phyloP scores from a whole-genome alignment of 1,284 basidiomycete genomes.

The Anthracocystis walkeri region DNA sequence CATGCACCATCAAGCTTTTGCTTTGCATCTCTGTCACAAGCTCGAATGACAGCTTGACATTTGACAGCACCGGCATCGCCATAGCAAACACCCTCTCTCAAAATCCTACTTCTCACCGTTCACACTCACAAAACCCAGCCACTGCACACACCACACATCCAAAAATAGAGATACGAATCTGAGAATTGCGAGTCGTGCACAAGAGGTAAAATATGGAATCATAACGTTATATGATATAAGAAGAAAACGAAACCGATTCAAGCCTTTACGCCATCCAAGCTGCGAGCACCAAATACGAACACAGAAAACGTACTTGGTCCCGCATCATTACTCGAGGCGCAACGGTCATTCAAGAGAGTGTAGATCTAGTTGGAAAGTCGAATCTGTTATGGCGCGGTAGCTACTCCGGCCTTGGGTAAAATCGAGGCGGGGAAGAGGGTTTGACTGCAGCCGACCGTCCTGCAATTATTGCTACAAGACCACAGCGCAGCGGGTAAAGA shows the following conservation, averaged over 20 bases:
- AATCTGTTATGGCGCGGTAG: slow-evolving; percentile 16
- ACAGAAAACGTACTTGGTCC: background rate
- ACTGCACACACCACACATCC: background rate
- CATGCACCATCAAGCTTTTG: too few species aligned
- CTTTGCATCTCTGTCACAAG: too few species aligned
- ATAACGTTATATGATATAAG: slow-evolving; percentile 2
- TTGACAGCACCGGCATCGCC: too few species aligned
- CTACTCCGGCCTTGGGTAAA: slow-evolving; percentile 22
- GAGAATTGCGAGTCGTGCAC: slow-evolving; percentile 17
- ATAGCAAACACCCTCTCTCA: too few species aligned
- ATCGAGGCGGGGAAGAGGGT: background rate
- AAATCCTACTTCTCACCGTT: too few species aligned
- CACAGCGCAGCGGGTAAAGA: slow-evolving; percentile 3
- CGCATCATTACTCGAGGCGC: slow-evolving; percentile 13
- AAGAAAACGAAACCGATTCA: slow-evolving; percentile 11
- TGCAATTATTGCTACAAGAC: background rate
- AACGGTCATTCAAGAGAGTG: slow-evolving; percentile 34
- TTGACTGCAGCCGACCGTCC: slow-evolving; percentile 8
- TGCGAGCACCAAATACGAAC: slow-evolving; percentile 1
- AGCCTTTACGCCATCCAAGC: background rate
- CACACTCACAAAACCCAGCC: background rate
- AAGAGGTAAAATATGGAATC: slow-evolving; percentile 1
- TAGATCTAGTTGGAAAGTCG: slow-evolving; percentile 46
- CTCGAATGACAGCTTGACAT: too few species aligned
- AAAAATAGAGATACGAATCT: slow-evolving; percentile 7